phyloP scores from a whole-genome alignment of 2,329 filamentous ascomycete species.

The Escovopsis sp. region DNA sequence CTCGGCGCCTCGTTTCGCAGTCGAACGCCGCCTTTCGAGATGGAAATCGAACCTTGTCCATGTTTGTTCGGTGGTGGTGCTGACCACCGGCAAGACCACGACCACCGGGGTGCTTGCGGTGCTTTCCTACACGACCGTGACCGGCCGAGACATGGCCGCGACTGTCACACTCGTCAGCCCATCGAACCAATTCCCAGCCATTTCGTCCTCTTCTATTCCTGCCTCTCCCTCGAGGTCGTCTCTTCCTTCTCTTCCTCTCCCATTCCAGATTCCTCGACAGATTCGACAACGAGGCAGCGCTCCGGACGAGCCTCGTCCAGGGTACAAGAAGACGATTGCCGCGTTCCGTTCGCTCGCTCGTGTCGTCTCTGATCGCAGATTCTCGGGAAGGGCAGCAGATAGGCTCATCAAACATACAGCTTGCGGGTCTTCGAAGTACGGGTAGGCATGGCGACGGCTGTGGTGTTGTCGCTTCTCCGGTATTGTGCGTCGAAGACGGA shows the following conservation, averaged over 20 bases:
- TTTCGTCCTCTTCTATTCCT: too few relatives aligned
- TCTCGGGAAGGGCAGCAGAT: neutral
- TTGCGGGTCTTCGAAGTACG: conserved; percentile 62
- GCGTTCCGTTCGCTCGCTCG: conserved; percentile 2
- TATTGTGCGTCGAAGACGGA: conserved; percentile 19
- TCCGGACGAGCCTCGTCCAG: neutral
- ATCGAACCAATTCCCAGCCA: conserved; percentile 1
- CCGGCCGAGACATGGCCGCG: conserved; percentile 97
- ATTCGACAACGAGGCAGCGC: conserved; percentile 4
- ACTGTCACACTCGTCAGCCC: conserved; percentile 30
- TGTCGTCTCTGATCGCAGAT: too few relatives aligned
- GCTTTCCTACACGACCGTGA: conserved; percentile 97
- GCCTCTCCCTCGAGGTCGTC: too few relatives aligned
- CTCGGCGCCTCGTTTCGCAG: conserved; percentile 1
- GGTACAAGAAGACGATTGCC: too few relatives aligned
- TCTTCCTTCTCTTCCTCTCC: neutral
- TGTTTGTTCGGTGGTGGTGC: conserved; percentile 55
- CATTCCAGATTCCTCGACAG: neutral
- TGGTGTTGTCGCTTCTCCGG: conserved; percentile 28
- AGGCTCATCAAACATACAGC: conserved; percentile 41
- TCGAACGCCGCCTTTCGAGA: conserved; percentile 4
- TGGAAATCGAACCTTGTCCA: conserved; percentile 61
- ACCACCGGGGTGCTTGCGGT: conserved; percentile 80
- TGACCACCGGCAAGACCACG: conserved; percentile 93
- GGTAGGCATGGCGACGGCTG: conserved; percentile 52